Base-by-base conservation (phyloP, 2,329 filamentous ascomycete species). In the Akanthomyces uredinophilus region DNA sequence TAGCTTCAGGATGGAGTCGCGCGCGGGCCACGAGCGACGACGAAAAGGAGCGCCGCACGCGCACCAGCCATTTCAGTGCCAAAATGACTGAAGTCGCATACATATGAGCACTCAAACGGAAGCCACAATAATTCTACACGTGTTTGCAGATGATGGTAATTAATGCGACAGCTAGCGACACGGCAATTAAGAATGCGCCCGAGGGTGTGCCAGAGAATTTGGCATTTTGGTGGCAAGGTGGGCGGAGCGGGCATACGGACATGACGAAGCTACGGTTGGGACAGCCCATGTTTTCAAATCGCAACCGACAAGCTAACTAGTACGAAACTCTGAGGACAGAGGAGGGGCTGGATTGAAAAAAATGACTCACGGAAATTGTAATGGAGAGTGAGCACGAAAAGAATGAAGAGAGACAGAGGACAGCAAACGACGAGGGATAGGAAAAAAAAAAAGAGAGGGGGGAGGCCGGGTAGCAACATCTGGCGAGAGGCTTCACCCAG, bases 151-250 rank as follows among this genome's bases (percentile, higher is more conserved):
- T 50, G 47, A 52, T 16, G 35, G 32, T 14, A 51, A 32, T 44
- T 43, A 11, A 43, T 27, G 46, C 46, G 57, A 60, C 22, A 50
- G 56, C 57, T 57, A 35, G 51, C 65, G 59, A 44, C 54, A 64
- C 50, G 61, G 68, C 66, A 73, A 73, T 70, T 64, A 56, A 64
- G 66, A 67, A 72, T 73, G 73, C 72, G 73, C 73, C 69, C 67
- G 69, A 60, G 63, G 66, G 70, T 64, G 68, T 65, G 68, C 63
- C 65, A 61, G n/a, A 57, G 32, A 14, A 55, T 20, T 50, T 39
- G 53, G 59, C 39, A 59, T 49, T 35, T 54, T 44, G 47, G 50
- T 43, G 24, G 56, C 51, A 37, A 62, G 49, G 46, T 50, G 41
- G 51, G 54, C 53, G 49, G 55, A 32, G 60, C 47, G 57, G 32